Evolutionary conservation across 129 eudicot genomes (phyloP), one percentile per base, ranked within the genome.

Genomic region (Pittosporum tobira): DNA sequence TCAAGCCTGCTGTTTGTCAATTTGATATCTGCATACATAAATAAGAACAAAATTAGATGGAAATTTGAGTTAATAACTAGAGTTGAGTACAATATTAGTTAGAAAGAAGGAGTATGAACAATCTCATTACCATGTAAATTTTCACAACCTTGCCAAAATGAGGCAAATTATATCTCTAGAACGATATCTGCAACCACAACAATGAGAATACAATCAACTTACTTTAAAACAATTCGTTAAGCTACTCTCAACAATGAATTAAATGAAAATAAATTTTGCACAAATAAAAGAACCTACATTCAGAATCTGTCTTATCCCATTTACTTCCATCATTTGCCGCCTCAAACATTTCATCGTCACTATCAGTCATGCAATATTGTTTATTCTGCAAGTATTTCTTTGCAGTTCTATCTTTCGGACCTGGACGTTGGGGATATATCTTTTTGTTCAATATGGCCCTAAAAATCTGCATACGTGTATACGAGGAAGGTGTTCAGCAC

Each of bases 291-390:
- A n/a, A 64, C 93, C 72, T 75, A 85, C 97, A 89, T 62, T 85
- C 97, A 7, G 95, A 81, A 75, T 89, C 97, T 23, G 91, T 89
- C 69, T 82, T 89, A 5, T 69, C 95, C 97, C 97, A 89, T 59
- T 69, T 85, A 59, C 88, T 80, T 65, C 77, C 72, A 16, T 75
- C 76, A 12, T 28, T 43, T 23, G 6, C 68, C 30, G 62, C 62
- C 24, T 59, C 77, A 42, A n/a, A 6, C 25, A 9, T 38, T 57
- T 75, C 84, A 22, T 79, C 78, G 3, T 79, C 82, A 19, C 63
- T 59, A 47, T 75, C 77, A 55, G 3, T 55, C 48, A 25, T 67
- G 12, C 66, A 46, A 27, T 45, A 19, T 20, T 45, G 37, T 61
- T 61, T 54, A 30, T 47, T 45, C 22, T 62, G 62, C 66, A 89